These are phyloP conservation scores for Apophysomyces trapeziformis DNA, from an alignment of 371 early-diverging fungal genomes.

Conservation along the genomic window DNA sequence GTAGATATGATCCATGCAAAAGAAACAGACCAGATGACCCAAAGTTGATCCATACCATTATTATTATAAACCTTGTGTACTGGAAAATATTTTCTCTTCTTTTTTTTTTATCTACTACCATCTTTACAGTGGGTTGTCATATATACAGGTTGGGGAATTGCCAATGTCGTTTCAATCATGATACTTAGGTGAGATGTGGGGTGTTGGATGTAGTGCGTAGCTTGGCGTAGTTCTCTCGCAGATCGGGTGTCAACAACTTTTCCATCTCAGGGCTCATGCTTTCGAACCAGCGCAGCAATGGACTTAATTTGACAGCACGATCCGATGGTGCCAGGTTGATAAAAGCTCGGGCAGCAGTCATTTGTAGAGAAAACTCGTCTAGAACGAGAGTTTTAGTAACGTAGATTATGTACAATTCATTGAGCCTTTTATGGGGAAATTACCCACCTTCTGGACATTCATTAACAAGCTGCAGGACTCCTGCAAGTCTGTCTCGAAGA, in stretches of 20 bases:
- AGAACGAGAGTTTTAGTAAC: neutral
- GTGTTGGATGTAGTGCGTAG: neutral
- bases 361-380: conserved; percentile 14
- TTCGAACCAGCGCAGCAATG: conserved; percentile 1
- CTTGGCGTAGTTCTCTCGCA: conserved; percentile 1
- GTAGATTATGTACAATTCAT: neutral
- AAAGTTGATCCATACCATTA: neutral
- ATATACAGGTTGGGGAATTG: neutral
- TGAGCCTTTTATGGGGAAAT: neutral
- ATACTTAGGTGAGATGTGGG: neutral
- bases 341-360: conserved; percentile 10
- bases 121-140: neutral
- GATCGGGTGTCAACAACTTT: neutral
- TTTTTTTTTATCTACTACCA: neutral
- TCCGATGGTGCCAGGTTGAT: conserved; percentile 1
- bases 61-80: neutral
- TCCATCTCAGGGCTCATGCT: neutral
- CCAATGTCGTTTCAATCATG: neutral
- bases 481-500: neutral
- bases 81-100: neutral
- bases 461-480: conserved; percentile 2
- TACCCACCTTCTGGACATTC: neutral
- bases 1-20: conserved; percentile 39
- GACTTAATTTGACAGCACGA: neutral
- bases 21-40: conserved; percentile 15